phyloP scores from a whole-genome alignment of 2,329 filamentous ascomycete species.

The Ramularia collo-cygni region DNA sequence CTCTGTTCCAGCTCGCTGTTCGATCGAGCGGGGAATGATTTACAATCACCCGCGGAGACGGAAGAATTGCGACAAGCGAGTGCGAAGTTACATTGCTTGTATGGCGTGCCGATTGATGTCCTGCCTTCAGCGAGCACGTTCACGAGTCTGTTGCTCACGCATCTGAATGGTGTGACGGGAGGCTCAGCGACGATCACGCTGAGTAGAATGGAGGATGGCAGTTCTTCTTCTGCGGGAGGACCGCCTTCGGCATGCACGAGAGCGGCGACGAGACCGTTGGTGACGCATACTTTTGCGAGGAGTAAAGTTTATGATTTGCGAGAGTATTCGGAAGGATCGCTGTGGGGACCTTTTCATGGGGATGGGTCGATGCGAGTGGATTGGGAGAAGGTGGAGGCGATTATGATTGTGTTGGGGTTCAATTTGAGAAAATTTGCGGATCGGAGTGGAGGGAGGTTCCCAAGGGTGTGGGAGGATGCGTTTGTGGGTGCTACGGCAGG shows the following conservation, averaged over 20 bases:
- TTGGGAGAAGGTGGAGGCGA: slow-evolving; percentile 74
- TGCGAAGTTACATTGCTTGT: slow-evolving; percentile 62
- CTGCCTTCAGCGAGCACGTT: no score
- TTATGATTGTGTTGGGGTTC: slow-evolving; percentile 61
- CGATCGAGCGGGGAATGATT: slow-evolving; percentile 45
- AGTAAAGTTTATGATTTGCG: slow-evolving; percentile 68
- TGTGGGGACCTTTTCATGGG: slow-evolving; percentile 66
- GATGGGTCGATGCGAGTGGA: slow-evolving; percentile 59
- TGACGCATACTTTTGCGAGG: slow-evolving; percentile 50
- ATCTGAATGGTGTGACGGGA: not conserved
- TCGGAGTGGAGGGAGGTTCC: slow-evolving; percentile 41
- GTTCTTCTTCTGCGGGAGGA: slow-evolving; percentile 24
- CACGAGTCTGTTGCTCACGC: no score
- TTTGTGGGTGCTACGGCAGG: slow-evolving; percentile 49
- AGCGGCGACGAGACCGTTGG: not conserved
- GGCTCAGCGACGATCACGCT: not conserved
- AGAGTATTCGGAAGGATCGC: slow-evolving; percentile 53
- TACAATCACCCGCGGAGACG: slow-evolving; percentile 34
- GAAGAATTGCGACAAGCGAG: slow-evolving; percentile 53
- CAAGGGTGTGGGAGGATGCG: slow-evolving; percentile 48
- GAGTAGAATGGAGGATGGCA: no score
- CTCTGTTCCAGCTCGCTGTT: slow-evolving; percentile 60
- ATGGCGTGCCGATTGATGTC: slow-evolving; percentile 52
- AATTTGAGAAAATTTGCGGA: slow-evolving; percentile 50
- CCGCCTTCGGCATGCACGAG: slow-evolving; percentile 7